A percentile compares a stretch with the other conserved stretches of the same genome.
These are phyloP conservation scores for Mycena sanguinolenta DNA, from an alignment of 768 basidiomycete genomes.

Conservation along the genomic window DNA sequence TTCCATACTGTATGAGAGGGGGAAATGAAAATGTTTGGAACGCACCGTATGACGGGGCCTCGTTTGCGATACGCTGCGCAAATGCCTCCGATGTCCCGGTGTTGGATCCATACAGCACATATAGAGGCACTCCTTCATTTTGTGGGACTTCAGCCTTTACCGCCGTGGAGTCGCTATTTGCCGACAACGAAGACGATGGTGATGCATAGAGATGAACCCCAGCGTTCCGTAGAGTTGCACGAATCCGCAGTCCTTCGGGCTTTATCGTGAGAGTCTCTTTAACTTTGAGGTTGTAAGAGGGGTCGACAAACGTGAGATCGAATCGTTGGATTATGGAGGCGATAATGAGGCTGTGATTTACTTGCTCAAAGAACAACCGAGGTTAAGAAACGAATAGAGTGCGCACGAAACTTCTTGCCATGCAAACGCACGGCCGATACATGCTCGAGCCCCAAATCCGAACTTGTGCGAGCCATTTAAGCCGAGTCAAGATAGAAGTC, in stretches of 20 bases:
- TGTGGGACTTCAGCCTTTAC: constrained; percentile 13
- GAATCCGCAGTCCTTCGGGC: constrained; percentile 56
- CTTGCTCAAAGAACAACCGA: no score
- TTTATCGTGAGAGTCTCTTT: constrained; percentile 62
- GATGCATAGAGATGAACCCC: constrained; percentile 30
- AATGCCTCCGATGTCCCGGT: constrained; percentile 58
- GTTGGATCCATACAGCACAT: constrained; percentile 55
- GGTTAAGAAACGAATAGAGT: no score
- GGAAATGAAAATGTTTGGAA: no score
- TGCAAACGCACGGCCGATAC: constrained; percentile 59
- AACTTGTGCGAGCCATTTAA: constrained; percentile 36
- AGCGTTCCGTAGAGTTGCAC: no score
- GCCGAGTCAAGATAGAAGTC: not conserved
- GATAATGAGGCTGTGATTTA: constrained; percentile 47
- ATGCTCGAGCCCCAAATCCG: constrained; percentile 41
- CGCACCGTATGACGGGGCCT: not conserved
- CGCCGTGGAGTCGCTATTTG: no score
- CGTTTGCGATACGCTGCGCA: constrained; percentile 40
- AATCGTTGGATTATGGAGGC: constrained; percentile 59
- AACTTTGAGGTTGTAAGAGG: constrained; percentile 57
- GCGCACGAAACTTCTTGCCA: constrained; percentile 57
- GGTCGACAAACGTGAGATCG: constrained; percentile 57
- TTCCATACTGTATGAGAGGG: no score
- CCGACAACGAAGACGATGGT: no score
- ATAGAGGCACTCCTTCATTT: no score